Evolutionary conservation across 176 grass and related monocot genomes (phyloP), one percentile per base, ranked within the genome.

Genomic region (Oryza longistaminata): DNA sequence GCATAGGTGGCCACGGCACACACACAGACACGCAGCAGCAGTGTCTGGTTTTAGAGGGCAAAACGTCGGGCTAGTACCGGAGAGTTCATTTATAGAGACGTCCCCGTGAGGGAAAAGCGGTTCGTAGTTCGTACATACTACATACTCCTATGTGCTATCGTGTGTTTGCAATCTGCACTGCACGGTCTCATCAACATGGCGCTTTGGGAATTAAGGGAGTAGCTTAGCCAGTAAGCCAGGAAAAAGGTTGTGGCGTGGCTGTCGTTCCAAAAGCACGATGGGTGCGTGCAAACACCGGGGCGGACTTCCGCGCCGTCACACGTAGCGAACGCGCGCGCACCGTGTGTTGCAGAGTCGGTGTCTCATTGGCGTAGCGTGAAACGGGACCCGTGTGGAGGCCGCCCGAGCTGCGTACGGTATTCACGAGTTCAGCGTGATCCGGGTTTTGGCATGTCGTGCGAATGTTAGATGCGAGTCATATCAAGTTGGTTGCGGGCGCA

Each of bases 401-500:
- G 71, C 2, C 58, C 29, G 29, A 31, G 29, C 7, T 62, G 58
- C 5, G 58, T 68, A 0, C 0, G 29, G 29, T 53, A 4, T 5
- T 75, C 82, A 76, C 40, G 27, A 73, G 77, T 81, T 50, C 16
- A 46, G 87, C 77, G 29, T 89, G 87, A 69, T 75, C 81, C 4
- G 43, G 43, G 11, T 37, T 24, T 17, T 3, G 35, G 43, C 26
- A 46, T 64, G 66, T 11, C 66, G n/a, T 72, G 22, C 21, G 55
- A 24, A 24, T 24, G 5, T 24, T 5, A 9, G 58, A n/a, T 24
- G 9, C 58, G n/a, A 9, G 9, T 22, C 58, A 24, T 62, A 6
- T n/a, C 52, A 44, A 19, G 53, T 64, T 73, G 9, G 55, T 17
- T 10, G n/a, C 58, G 24, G 58, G n/a, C n/a, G n/a, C 58, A 24